Evolutionary conservation across 495 filamentous ascomycete genomes (phyloP), one percentile per base, ranked within the genome.

Genomic region (Neurospora terricola): DNA sequence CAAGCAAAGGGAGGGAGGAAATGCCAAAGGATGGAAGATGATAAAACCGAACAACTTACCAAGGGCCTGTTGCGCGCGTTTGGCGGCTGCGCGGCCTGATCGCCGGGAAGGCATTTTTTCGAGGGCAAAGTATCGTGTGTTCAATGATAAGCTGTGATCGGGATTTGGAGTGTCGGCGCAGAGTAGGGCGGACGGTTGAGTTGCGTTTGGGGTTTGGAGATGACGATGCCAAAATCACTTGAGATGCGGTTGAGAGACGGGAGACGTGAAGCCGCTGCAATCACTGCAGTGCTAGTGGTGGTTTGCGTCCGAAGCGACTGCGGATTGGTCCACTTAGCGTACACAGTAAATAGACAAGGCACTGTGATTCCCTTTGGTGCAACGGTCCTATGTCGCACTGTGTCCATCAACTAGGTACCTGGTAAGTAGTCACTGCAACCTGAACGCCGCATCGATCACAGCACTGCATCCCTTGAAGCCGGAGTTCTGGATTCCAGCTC

Each of bases 31-130:
- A 34, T 73, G 45, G 48, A 48, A 69, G 43, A 54, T 54, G 27
- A 69, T 9, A 10, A 36, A 73, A 73, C 43, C 10, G 37, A 43
- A 45, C 4, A 40, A 74, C 79, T 45, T 73, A 81, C 79, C 79
- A 27, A 81, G 75, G 2, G 79, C 79, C 62, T 76, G 75, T 54
- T 81, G 79, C 36, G 79, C 79, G 73, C 77, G 77, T 70, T 80
- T 81, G 21, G 79, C 79, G 21, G 79, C 79, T 30, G 79, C 79
- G 66, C 79, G 79, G 62, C 77, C 76, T 12, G 79, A 78, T 42
- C 79, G 77, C 45, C 79, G 78, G 38, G 79, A 76, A 34, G 77
- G 72, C 79, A 81, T 81, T 23, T 42, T 76, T 10, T 30, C 18
- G 48, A 69, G 38, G 54, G 27, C 27, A 66, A 66, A 8, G 6